Evolutionary conservation across 2,329 filamentous ascomycete species (phyloP).

Genomic region (Verticillium zaregamsianum): DNA sequence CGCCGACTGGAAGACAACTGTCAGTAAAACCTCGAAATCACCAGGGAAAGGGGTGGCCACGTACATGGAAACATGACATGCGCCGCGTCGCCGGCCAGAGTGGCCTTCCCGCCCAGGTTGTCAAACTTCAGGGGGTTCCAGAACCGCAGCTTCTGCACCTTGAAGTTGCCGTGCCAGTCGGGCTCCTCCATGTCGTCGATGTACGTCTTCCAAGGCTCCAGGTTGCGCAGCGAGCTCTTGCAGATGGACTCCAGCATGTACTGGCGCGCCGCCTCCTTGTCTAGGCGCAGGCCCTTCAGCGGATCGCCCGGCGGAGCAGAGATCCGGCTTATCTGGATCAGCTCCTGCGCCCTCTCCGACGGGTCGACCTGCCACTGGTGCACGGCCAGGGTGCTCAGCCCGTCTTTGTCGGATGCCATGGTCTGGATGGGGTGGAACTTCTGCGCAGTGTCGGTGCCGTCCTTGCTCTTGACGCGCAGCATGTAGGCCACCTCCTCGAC

Average conservation of each 20-base stretch:
- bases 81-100: not conserved
- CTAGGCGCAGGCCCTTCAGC: not conserved
- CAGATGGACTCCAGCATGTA: not conserved
- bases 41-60: not conserved
- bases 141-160: not conserved
- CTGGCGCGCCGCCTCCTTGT: not conserved
- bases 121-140: not conserved
- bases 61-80: not conserved
- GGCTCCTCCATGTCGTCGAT: not conserved
- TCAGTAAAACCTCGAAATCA: not conserved
- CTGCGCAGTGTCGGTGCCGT: not conserved
- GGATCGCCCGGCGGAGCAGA: not conserved
- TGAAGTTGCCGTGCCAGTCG: not conserved
- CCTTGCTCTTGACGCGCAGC: not conserved
- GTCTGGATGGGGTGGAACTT: not conserved
- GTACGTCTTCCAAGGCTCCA: not conserved
- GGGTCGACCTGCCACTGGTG: not conserved
- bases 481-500: not conserved
- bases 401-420: not conserved
- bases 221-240: not conserved
- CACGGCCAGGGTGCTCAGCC: not conserved
- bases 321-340: not conserved
- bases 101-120: not conserved
- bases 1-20: not conserved
- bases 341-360: not conserved